phyloP scores from a whole-genome alignment of 306 rosid genomes.

The Lathyrus tuberosus region DNA sequence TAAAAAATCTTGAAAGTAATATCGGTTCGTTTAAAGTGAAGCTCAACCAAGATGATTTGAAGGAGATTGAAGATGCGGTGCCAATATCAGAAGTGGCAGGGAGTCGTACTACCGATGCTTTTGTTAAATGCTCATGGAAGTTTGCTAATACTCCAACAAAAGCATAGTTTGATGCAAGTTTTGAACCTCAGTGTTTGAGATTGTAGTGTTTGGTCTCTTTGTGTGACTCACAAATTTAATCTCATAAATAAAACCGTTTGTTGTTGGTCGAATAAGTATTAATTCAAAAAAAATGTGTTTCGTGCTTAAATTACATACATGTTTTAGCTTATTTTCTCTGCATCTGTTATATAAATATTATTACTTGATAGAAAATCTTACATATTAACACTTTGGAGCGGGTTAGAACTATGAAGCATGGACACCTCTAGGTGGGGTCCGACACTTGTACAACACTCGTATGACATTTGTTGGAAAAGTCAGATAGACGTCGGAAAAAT shows the following conservation, averaged over 20 bases:
- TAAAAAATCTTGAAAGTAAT: constrained; percentile 59
- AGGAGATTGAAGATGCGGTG: constrained; percentile 54
- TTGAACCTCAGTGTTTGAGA: constrained; percentile 13
- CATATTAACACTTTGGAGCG: too few species aligned
- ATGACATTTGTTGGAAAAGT: too few species aligned
- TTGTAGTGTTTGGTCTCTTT: neutral
- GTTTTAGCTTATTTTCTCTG: neutral
- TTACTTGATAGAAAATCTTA: too few species aligned
- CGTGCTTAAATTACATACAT: neutral
- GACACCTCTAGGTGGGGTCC: too few species aligned
- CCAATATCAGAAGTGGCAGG: constrained; percentile 52
- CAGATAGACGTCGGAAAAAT: too few species aligned
- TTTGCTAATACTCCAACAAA: constrained; percentile 57
- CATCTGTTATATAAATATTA: too few species aligned
- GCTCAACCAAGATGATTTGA: constrained; percentile 49
- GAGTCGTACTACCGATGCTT: constrained; percentile 42
- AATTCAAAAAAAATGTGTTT: neutral
- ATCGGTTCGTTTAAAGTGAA: constrained; percentile 53
- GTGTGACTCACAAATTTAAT: neutral
- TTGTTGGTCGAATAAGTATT: neutral
- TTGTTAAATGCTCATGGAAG: constrained; percentile 58
- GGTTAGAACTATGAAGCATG: too few species aligned
- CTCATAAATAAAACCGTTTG: neutral
- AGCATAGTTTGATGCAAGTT: constrained; percentile 17
- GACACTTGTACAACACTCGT: too few species aligned